A percentile compares a stretch with the other conserved stretches of the same genome.
Evolutionary conservation across 2,329 filamentous ascomycete species (phyloP).

Genomic region (Trichoderma arundinaceum): DNA sequence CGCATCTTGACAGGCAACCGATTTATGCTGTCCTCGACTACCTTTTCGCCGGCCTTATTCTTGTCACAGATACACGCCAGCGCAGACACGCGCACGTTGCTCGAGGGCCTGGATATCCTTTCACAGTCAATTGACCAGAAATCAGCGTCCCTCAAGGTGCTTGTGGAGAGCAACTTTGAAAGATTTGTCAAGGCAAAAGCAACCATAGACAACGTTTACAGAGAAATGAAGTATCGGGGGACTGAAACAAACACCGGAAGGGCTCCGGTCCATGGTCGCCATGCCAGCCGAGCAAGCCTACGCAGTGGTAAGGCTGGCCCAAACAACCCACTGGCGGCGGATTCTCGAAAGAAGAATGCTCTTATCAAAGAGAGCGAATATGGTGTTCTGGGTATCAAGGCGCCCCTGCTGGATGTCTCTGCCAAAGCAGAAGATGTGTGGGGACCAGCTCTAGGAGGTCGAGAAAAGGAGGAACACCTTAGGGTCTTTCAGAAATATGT

Average conservation of each 20-base stretch:
- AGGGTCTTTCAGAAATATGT: conserved; percentile 78
- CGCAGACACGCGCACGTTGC: conserved; percentile 80
- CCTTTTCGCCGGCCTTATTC: conserved; percentile 90
- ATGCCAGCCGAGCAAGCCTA: conserved; percentile 70
- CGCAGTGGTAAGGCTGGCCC: conserved; percentile 51
- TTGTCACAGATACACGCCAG: conserved; percentile 88
- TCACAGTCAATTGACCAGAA: conserved; percentile 96
- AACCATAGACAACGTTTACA: conserved; percentile 98
- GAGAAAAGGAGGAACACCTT: conserved; percentile 87
- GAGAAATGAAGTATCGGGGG: conserved; percentile 86
- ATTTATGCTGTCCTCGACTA: conserved; percentile 93
- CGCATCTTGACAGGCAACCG: conserved; percentile 68
- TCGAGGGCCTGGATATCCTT: conserved; percentile 82
- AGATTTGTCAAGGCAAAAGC: conserved; percentile 96
- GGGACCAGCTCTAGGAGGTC: conserved; percentile 89
- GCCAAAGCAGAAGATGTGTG: conserved; percentile 97
- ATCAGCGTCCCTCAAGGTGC: conserved; percentile 91
- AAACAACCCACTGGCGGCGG: conserved; percentile 49
- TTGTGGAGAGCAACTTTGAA: conserved; percentile 98
- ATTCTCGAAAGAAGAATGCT: conserved; percentile 82
- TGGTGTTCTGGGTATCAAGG: conserved; percentile 85
- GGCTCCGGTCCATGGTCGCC: conserved; percentile 61
- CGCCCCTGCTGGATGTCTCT: conserved; percentile 83
- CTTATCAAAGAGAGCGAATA: conserved; percentile 92
- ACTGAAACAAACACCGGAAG: conserved; percentile 55